Conservation (phyloP, 495 filamentous ascomycete species). For the Durotheca rogersii region DNA sequence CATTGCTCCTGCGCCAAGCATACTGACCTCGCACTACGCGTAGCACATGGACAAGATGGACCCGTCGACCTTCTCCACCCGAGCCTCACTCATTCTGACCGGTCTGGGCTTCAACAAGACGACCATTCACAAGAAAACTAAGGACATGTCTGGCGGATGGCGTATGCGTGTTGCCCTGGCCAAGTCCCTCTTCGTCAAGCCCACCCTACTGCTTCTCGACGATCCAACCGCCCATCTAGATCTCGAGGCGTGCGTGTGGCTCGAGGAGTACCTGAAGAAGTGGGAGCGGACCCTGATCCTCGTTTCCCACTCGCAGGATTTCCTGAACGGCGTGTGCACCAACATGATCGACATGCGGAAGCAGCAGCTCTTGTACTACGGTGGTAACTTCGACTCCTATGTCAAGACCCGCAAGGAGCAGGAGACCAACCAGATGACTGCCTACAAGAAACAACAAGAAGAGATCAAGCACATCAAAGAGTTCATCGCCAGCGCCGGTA, state of each 20-base stretch:
- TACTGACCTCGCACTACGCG: no score
- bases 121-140: constrained; percentile 98
- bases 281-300: constrained; percentile 98
- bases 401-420: constrained; percentile 92
- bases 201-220: constrained; percentile 90
- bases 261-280: constrained; percentile 99
- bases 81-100: constrained; percentile 93
- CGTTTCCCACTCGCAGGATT: constrained; percentile 97
- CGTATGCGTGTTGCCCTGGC: constrained; percentile 97
- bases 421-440: constrained; percentile 97
- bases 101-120: constrained; percentile 98
- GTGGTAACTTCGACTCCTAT: constrained; percentile 99
- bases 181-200: constrained; percentile 98
- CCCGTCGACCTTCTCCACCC: constrained; percentile 97
- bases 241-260: constrained; percentile 98
- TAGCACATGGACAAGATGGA: constrained; percentile 99
- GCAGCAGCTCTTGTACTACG: constrained; percentile 93
- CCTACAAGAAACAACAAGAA: constrained; percentile 98
- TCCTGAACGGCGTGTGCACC: constrained; percentile 98
- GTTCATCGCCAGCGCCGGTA: constrained; percentile 99
- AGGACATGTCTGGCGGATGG: constrained; percentile 99
- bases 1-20: no score
- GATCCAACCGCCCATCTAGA: constrained; percentile 99
- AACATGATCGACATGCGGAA: constrained; percentile 98
- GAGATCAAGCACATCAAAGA: constrained; percentile 99